phyloP scores from a whole-genome alignment of 441 rosid species.

The Populus trichocarpa region DNA sequence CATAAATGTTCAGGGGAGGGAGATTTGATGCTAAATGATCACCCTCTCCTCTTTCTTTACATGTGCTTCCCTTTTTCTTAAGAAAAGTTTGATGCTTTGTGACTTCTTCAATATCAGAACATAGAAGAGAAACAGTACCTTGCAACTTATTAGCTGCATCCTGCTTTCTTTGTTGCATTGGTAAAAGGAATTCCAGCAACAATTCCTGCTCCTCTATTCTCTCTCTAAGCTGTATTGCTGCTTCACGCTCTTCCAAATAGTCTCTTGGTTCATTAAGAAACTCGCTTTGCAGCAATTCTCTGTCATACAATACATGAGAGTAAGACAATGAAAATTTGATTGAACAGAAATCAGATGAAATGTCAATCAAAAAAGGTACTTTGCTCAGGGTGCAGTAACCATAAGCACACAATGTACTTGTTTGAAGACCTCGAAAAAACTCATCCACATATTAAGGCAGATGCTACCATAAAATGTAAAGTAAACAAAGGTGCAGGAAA shows the following conservation, averaged over 20 bases:
- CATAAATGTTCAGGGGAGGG: conserved; percentile 34
- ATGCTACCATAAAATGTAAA: not conserved
- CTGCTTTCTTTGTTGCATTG: conserved; percentile 69
- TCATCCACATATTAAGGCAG: not conserved
- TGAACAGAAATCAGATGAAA: not conserved
- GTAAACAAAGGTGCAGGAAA: conserved; percentile 3
- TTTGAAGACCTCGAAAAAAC: not conserved
- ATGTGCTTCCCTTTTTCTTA: conserved; percentile 50
- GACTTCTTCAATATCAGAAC: conserved; percentile 84
- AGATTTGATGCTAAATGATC: conserved; percentile 43
- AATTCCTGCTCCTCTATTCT: conserved; percentile 78
- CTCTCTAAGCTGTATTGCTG: conserved; percentile 73
- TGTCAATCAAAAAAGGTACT: conserved; percentile 10
- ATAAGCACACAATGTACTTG: conserved; percentile 49
- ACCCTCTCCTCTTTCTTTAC: conserved; percentile 40
- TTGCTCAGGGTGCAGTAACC: conserved; percentile 90
- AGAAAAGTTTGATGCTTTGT: conserved; percentile 48
- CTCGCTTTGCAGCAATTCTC: conserved; percentile 81
- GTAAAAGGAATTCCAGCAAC: conserved; percentile 77
- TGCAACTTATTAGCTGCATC: conserved; percentile 75
- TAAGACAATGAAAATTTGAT: not conserved
- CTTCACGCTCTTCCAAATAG: conserved; percentile 77
- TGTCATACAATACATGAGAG: conserved; percentile 22
- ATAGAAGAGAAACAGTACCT: conserved; percentile 61
- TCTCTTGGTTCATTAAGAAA: conserved; percentile 84